Percentiles rank a stretch among this genome's conserved stretches.
Conservation (phyloP, 1,139 yeast species). For the Saccharomyces hybrid region DNA sequence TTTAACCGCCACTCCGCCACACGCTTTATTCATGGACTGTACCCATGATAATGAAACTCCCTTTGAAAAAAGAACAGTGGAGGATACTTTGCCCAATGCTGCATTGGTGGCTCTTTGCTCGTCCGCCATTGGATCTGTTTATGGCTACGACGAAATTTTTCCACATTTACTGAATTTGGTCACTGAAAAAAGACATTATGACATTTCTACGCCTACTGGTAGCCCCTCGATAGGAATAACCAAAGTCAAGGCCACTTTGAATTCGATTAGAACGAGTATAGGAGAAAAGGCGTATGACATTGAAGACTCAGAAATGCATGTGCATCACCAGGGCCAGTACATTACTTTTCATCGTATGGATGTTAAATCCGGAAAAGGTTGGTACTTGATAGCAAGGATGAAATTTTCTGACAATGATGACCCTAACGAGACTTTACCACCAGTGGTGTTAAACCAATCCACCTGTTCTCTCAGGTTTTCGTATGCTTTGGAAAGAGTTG, state of each 20-base stretch:
- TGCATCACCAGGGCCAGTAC: conserved; percentile 88
- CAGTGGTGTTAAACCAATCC: conserved; percentile 60
- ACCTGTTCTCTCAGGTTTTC: conserved; percentile 54
- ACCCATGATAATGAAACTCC: conserved; percentile 95
- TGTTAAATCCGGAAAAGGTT: conserved; percentile 79
- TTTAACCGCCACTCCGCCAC: conserved; percentile 65
- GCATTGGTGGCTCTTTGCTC: conserved; percentile 91
- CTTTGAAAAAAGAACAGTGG: conserved; percentile 79
- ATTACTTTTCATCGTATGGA: conserved; percentile 85
- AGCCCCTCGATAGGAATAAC: conserved; percentile 39
- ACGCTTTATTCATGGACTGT: conserved; percentile 94
- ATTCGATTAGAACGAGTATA: conserved; percentile 50
- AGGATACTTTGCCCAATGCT: conserved; percentile 90
- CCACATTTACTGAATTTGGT: conserved; percentile 79
- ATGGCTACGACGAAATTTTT: conserved; percentile 90
- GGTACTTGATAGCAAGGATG: conserved; percentile 81
- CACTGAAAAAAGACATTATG: conserved; percentile 61
- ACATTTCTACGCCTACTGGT: conserved; percentile 49
- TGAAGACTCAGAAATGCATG: conserved; percentile 83
- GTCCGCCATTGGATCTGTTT: conserved; percentile 89
- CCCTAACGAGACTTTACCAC: conserved; percentile 44
- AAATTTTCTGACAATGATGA: conserved; percentile 49
- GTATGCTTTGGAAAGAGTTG: conserved; percentile 46
- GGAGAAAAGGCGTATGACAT: conserved; percentile 61
- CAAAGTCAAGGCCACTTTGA: conserved; percentile 53